Conservation (phyloP, 257 asterid species). For the Linderniella brevidens region DNA sequence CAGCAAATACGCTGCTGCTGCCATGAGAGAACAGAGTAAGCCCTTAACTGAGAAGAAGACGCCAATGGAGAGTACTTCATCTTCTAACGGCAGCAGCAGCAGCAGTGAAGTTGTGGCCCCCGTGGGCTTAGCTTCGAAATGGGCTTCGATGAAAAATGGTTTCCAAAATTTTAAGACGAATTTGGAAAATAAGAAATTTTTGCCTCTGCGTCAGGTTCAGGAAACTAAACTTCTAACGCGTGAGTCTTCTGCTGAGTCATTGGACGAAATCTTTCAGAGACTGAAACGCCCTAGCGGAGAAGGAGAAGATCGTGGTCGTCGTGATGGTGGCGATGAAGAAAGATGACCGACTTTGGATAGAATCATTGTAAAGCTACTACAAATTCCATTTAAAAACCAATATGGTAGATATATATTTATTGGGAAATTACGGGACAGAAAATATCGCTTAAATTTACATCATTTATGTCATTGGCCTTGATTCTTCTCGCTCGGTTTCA, state of each 20-base stretch:
- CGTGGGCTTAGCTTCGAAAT: conserved; percentile 60
- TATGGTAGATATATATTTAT: too few species aligned
- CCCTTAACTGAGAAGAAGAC: conserved; percentile 15
- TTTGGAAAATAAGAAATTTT: conserved; percentile 52
- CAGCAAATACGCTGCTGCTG: conserved; percentile 73
- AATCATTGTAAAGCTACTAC: too few species aligned
- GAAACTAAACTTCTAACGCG: conserved; percentile 30
- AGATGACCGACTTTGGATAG: too few species aligned
- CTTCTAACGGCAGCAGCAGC: conserved; percentile 48
- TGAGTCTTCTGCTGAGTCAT: conserved; percentile 59
- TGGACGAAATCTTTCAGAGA: conserved; percentile 81
- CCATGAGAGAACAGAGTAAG: conserved; percentile 61
- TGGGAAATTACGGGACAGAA: too few species aligned
- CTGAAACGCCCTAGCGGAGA: conserved; percentile 36
- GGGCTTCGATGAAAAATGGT: conserved; percentile 96
- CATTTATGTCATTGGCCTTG: too few species aligned
- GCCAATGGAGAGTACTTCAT: conserved; percentile 32
- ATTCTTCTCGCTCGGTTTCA: too few species aligned
- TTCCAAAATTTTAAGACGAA: conserved; percentile 58
- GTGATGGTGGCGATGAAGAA: conserved; percentile 25
- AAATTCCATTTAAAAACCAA: too few species aligned
- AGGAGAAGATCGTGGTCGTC: conserved; percentile 15
- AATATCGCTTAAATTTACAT: too few species aligned
- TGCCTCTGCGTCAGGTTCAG: conserved; percentile 52
- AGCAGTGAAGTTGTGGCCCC: conserved; percentile 23